Percentiles rank a stretch among this genome's conserved stretches.
These are phyloP conservation scores for Sphagnum fallax DNA, from an alignment of 228 moss, liverwort and hornwort species.

Conservation along the genomic window DNA sequence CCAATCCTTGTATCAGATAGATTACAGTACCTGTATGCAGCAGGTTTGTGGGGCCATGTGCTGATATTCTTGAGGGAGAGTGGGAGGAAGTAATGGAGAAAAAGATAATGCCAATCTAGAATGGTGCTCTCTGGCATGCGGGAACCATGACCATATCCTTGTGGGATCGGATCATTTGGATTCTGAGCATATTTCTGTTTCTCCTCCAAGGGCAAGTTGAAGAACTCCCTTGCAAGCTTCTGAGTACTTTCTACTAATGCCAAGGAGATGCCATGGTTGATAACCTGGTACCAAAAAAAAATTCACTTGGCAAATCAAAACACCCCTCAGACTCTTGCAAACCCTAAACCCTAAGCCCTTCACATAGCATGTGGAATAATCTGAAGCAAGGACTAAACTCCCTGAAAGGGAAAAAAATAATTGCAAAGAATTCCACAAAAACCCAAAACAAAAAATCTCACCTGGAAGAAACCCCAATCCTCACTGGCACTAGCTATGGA, in stretches of 20 bases:
- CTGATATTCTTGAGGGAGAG: constrained; percentile 22
- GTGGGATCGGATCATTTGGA: constrained; percentile 3
- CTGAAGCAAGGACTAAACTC: background rate
- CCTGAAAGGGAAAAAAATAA: background rate
- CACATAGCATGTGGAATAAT: background rate
- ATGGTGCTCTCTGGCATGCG: constrained; percentile 24
- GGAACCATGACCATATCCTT: constrained; percentile 39
- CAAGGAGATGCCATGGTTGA: constrained; percentile 56
- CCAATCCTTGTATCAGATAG: background rate
- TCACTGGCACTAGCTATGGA: constrained; percentile 60
- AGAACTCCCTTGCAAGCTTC: constrained; percentile 35
- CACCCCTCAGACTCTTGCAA: background rate
- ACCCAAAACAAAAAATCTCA: background rate
- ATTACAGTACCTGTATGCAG: constrained; percentile 27
- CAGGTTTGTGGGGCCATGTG: constrained; percentile 32
- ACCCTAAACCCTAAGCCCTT: background rate
- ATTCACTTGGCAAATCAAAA: background rate
- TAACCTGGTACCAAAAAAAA: constrained; percentile 25
- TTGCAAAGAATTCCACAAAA: constrained; percentile 6
- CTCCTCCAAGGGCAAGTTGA: constrained; percentile 41
- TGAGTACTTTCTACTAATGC: constrained; percentile 28
- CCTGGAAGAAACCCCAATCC: constrained; percentile 81
- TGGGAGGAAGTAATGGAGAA: constrained; percentile 15
- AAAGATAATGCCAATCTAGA: constrained; percentile 50
- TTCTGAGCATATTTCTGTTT: constrained; percentile 31